These are phyloP conservation scores for Eucalyptus marginata DNA, from an alignment of 345 rosid genomes.

Conservation along the genomic window DNA sequence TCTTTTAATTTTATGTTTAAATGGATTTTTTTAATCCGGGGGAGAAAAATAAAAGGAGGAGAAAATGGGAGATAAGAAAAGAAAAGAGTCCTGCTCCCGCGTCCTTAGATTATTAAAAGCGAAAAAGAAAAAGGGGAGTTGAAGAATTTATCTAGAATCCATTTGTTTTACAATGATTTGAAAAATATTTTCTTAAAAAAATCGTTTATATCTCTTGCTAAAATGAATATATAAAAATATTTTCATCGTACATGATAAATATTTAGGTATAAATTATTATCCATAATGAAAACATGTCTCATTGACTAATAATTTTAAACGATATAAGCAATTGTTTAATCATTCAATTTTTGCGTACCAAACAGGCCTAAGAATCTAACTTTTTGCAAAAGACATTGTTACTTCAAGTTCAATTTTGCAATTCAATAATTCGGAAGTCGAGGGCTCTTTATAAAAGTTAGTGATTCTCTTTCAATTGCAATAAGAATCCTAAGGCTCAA, in stretches of 20 bases:
- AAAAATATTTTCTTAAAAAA: neutral
- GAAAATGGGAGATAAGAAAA: neutral
- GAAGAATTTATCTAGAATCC: neutral
- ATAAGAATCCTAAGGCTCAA: neutral
- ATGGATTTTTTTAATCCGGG: neutral
- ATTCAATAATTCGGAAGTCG: neutral
- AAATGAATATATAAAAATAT: neutral
- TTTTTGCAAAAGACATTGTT: neutral
- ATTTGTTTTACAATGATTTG: neutral
- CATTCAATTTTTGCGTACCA: fast-evolving
- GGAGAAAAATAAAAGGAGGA: neutral
- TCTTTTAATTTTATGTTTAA: neutral
- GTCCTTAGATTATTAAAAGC: neutral
- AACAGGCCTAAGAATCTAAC: neutral
- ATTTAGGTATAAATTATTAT: neutral
- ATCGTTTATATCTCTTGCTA: fast-evolving
- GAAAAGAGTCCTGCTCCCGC: fast-evolving
- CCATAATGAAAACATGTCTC: neutral
- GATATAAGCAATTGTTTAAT: fast-evolving
- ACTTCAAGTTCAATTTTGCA: neutral
- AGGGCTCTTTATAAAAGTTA: neutral
- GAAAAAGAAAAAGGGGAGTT: neutral
- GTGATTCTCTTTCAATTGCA: neutral
- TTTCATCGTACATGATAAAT: neutral
- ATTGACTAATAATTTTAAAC: neutral